Percentiles rank a stretch among this genome's conserved stretches.
Conservation (phyloP, 805 yeast species). For the Candida yuanshanica region DNA sequence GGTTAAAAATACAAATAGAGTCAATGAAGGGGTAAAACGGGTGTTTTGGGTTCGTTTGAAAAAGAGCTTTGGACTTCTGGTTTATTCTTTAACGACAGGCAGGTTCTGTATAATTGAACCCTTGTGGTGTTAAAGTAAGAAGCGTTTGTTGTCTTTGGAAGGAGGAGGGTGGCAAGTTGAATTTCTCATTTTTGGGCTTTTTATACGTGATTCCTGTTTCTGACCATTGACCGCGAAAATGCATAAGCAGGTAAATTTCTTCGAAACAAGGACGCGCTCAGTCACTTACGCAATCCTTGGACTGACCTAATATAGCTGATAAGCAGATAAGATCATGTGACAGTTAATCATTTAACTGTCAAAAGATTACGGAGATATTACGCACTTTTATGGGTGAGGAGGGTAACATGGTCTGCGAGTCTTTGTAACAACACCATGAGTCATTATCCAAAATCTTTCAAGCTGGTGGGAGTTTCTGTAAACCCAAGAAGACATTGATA, state of each 20-base stretch:
- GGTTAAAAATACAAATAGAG: not conserved
- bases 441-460: too few relatives aligned
- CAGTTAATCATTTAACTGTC: not conserved
- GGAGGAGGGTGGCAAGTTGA: not conserved
- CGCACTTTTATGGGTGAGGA: too few relatives aligned
- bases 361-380: not conserved
- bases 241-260: not conserved
- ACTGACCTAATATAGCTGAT: not conserved
- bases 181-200: not conserved
- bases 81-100: not conserved
- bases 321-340: constrained; percentile 5
- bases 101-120: not conserved
- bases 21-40: not conserved
- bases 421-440: constrained; percentile 9
- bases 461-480: too few relatives aligned
- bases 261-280: not conserved
- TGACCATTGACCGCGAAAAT: not conserved
- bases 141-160: not conserved
- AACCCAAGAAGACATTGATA: too few relatives aligned
- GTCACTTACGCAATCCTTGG: not conserved
- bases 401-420: constrained; percentile 5
- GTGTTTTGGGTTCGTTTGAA: not conserved
- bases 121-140: not conserved
- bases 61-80: not conserved
- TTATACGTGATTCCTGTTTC: not conserved